phyloP scores from a whole-genome alignment of 139 green algal genomes.

The Closterium sp. region DNA sequence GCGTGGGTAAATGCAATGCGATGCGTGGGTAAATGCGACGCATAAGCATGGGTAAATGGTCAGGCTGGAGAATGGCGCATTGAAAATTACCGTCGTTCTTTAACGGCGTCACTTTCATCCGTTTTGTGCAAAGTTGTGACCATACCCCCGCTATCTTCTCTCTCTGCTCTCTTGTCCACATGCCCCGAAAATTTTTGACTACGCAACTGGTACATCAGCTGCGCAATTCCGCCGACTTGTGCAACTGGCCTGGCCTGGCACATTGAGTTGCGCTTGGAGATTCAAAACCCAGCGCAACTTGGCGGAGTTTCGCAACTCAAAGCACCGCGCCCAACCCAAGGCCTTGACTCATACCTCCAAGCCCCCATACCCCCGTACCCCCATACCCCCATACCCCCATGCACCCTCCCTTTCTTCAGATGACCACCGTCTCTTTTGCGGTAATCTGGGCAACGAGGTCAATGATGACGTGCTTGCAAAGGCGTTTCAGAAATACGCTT shows the following conservation, averaged over 20 bases:
- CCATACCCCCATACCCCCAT: background rate
- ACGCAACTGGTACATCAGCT: background rate
- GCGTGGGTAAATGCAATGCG: too few species aligned
- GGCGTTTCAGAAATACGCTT: constrained; percentile 79
- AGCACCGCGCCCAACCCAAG: background rate
- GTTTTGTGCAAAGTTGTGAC: too few species aligned
- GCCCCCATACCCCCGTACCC: background rate
- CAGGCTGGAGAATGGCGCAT: too few species aligned
- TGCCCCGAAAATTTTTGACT: background rate
- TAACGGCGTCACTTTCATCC: too few species aligned
- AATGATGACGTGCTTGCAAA: constrained; percentile 82
- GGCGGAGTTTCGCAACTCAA: background rate
- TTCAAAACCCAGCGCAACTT: background rate
- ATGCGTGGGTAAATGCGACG: too few species aligned
- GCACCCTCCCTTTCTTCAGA: constrained; percentile 48
- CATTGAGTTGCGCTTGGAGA: background rate
- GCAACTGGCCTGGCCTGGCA: constrained; percentile 32
- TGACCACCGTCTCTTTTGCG: constrained; percentile 95
- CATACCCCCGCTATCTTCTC: too few species aligned
- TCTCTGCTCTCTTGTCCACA: too few species aligned
- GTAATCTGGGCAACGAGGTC: constrained; percentile 91
- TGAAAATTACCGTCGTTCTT: too few species aligned
- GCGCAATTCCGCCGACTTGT: background rate
- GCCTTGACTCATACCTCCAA: background rate
- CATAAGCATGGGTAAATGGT: too few species aligned